phyloP scores from a whole-genome alignment of 441 rosid genomes.

The Adansonia gregorii region DNA sequence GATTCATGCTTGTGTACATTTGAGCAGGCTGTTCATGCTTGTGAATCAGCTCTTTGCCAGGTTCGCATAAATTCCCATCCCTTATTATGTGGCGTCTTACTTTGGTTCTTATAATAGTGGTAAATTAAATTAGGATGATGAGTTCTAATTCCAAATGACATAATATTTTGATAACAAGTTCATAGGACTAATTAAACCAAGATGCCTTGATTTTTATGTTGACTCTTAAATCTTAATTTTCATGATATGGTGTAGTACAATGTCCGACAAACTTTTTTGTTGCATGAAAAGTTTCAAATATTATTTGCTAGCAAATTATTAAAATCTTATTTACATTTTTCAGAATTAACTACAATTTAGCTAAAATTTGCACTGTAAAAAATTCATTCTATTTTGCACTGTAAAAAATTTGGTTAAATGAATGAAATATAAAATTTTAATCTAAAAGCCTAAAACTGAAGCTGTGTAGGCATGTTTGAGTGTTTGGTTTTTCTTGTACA shows the following conservation, averaged over 20 bases:
- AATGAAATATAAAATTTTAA: neutral
- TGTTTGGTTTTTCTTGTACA: slow-evolving; percentile 5
- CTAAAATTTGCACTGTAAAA: neutral
- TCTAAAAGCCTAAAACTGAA: no score
- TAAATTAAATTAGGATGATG: slow-evolving; percentile 6
- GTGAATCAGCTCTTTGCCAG: slow-evolving; percentile 64
- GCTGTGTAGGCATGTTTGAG: neutral
- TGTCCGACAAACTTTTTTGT: neutral
- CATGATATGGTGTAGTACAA: neutral
- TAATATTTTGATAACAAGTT: neutral
- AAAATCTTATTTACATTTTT: slow-evolving; percentile 1
- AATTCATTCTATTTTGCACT: neutral
- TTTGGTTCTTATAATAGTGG: neutral
- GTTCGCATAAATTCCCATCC: slow-evolving; percentile 39
- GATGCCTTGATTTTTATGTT: neutral
- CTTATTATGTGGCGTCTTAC: slow-evolving; percentile 10
- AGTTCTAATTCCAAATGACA: neutral
- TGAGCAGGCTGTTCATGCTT: slow-evolving; percentile 65
- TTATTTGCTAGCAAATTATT: neutral
- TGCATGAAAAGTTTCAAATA: slow-evolving; percentile 1
- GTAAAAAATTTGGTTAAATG: neutral
- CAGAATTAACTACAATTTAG: neutral
- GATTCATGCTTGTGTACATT: slow-evolving; percentile 55
- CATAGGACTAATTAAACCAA: slow-evolving; percentile 11
- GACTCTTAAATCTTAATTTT: neutral